These are phyloP conservation scores for Naegleria fowleri DNA, from an alignment of 208 protist species.

Conservation along the genomic window DNA sequence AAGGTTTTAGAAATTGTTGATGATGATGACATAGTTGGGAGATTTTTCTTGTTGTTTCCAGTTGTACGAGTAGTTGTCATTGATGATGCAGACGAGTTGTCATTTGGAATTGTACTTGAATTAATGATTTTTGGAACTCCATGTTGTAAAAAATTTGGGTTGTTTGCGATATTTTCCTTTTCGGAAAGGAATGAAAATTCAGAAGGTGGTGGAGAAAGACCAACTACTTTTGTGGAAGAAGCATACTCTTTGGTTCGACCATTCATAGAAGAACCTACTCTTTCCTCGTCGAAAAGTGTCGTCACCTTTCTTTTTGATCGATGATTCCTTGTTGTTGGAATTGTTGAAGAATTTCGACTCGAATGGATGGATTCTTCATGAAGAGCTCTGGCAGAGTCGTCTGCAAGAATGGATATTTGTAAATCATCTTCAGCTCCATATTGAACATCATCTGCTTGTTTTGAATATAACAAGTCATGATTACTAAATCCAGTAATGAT, in stretches of 20 bases:
- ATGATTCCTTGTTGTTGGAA: background rate
- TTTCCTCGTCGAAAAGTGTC: too few species aligned
- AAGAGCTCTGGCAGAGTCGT: background rate
- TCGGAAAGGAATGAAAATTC: background rate
- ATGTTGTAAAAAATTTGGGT: too few species aligned
- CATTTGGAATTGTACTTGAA: too few species aligned
- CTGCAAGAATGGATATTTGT: background rate
- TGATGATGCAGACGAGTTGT: too few species aligned
- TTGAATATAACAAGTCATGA: conserved; percentile 2
- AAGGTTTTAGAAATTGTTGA: too few species aligned
- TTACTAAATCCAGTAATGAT: background rate
- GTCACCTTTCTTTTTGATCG: background rate
- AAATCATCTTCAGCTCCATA: background rate
- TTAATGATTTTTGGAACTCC: too few species aligned
- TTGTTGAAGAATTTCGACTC: background rate
- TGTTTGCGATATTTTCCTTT: too few species aligned
- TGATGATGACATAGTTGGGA: too few species aligned
- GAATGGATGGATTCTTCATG: too few species aligned
- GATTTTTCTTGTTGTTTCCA: too few species aligned
- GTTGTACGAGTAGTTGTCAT: too few species aligned
- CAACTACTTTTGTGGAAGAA: background rate
- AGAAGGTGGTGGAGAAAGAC: background rate
- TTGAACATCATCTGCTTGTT: background rate
- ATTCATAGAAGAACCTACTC: background rate
- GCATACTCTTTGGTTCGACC: background rate